Evolutionary conservation across 495 filamentous ascomycete genomes (phyloP), one percentile per base, ranked within the genome.

Genomic region (Lindgomyces ingoldianus): DNA sequence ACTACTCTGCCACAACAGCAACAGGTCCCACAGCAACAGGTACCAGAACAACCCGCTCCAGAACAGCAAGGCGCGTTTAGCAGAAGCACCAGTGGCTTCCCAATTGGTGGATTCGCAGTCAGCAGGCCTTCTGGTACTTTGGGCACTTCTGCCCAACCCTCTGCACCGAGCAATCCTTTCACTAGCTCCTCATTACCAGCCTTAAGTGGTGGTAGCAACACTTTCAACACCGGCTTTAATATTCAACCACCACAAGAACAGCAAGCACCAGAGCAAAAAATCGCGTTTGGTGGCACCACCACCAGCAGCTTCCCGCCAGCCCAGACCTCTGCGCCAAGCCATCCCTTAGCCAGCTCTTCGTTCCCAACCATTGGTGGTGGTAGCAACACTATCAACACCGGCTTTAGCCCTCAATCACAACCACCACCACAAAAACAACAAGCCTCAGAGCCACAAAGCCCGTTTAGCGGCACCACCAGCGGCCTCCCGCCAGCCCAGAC

Each of bases 251-350:
- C n/a, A n/a, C n/a, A n/a, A 47, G 33, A 4, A 41, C 22, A 25
- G 1, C 39, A 8, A 24, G 39, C n/a, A n/a, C n/a, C n/a, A n/a
- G n/a, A n/a, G n/a, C n/a, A n/a, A 1, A 19, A 49, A 25, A 25
- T 19, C n/a, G 55, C 39, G 21, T 57, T 57, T 16, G 2, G 21
- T 2, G 39, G 55, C 24, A 26, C 55, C 4, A 26, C 47, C 55
- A 57, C 36, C 12, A 57, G 22, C 39, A 57, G 55, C 25, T 57
- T 57, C 39, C 55, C 55, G 2, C 55, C 55, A 4, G 21, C 55
- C 39, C 55, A 57, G 41, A 3, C 55, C 16, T 22, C 55, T 1
- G 24, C 55, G 2, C 55, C 33, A 12, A 27, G 1, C 55, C 29
- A 45, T 9, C 3, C 55, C 4, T 57, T 57, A 10, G 24, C 41